Evolutionary conservation across 176 grass and related monocot genomes (phyloP), one percentile per base, ranked within the genome.

Genomic region (Triticum turgidum): DNA sequence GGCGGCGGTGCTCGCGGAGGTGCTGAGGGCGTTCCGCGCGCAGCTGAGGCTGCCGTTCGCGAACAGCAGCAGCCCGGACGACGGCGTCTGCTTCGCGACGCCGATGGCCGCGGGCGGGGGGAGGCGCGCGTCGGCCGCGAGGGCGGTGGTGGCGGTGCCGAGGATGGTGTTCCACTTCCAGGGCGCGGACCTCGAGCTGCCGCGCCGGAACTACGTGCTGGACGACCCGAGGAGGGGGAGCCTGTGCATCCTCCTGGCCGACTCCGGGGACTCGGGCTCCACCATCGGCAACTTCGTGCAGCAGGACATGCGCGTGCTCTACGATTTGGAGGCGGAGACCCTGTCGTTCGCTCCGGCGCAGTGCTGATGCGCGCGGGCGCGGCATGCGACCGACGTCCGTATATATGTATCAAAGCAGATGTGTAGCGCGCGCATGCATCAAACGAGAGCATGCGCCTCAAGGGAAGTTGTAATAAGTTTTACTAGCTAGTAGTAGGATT

Each of bases 91-190:
- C 89, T 97, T 95, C 85, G 13, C 38, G 76, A 78, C 70, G 61
- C 78, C 89, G 35, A 14, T n/a, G 44, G 13, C 30, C 12, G 10
- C 30, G 3, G 54, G 54, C 3, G 64, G 66, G 64, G 64, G 66
- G 70, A 61, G 82, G 65, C 44, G 54, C 29, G 35, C 56, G 41
- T 33, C 84, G 32, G 27, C 51, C 15, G 51, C 54, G 18, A 21
- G 18, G 11, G 45, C 45, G 54, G 18, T 7, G 45, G 63, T 93
- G 29, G 24, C 79, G 65, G 90, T 92, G 30, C 92, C 95, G 22
- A 90, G 91, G 80, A 7, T 97, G 80, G 78, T 91, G 34, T 65
- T 94, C 61, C 92, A 97, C 65, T 95, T 97, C 68, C 45, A 76
- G 6, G 95, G 93, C 38, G 89, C 84, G 0, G 87, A 93, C 69